Base-by-base conservation (phyloP, 768 basidiomycete species). In the Psilocybe cubensis region DNA sequence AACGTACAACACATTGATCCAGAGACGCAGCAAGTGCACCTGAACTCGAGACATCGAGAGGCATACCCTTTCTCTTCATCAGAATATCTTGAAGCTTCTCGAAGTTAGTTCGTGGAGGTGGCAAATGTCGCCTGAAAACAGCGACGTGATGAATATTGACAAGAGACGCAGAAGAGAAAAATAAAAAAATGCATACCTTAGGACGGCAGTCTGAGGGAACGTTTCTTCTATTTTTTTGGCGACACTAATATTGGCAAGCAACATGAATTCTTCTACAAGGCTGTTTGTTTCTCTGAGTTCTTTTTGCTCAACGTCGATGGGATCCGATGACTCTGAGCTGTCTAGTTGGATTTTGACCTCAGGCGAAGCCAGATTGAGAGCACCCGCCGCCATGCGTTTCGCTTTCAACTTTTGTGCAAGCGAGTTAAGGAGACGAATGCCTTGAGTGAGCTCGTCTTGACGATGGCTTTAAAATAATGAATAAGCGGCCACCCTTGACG, bases 181-280 rank as follows among this genome's bases (percentile, higher is more conserved):
- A 31, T 20, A 35, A 23, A 33, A 47, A 28, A 11, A 17, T 11
- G 63, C 67, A 17, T 40, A 92, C 89, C 95, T 83, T 51, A 98
- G 76, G 0, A 99, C 96, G 2, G 96, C 93, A 1, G 96, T 98
- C 69, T 94, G 91, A 1, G 97, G 96, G 78, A 96, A 99, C 0
- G 89, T 87, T 65, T 96, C 92, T 67, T 96, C 91, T 14, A 97
- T 98, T 73, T 90, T 92, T 63, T 77, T 74, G 5, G 97, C 96
- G 1, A 98, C 97, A 62, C 89, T 92, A 64, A 96, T 91, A 66
- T 98, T 99, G 5, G 97, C 96, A 57, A 99, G 86, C 61, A 99
- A 77, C 97, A 99, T 99, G 74, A 99, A 98, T 72, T 98, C 97
- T 72, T 99, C 97, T 1, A 98, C 97, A 6, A 98, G 76, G 61